Conservation (phyloP, 2,329 filamentous ascomycete species). For the Amauroascus niger region DNA sequence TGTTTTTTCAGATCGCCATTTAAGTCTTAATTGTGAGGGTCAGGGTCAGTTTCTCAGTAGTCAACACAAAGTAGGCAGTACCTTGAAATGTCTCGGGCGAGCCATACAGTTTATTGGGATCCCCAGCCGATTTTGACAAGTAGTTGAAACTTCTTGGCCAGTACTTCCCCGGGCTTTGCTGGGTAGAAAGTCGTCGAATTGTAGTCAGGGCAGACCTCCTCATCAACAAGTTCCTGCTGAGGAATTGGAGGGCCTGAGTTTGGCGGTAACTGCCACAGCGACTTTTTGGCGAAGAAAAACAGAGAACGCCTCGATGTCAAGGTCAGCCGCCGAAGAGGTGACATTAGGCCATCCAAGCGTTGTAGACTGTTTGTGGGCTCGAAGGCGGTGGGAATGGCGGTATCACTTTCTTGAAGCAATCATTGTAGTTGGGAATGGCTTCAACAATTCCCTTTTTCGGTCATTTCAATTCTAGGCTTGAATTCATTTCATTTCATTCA, state of each 20-base stretch:
- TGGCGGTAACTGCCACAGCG: slow-evolving; percentile 15
- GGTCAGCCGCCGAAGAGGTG: slow-evolving; percentile 8
- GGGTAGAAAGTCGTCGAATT: slow-evolving; percentile 11
- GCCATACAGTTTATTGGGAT: slow-evolving; percentile 35
- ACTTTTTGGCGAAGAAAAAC: slow-evolving; percentile 17
- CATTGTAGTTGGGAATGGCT: no score
- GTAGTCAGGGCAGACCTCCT: slow-evolving; percentile 13
- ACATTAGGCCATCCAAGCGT: slow-evolving; percentile 10
- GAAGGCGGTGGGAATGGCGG: slow-evolving; percentile 30
- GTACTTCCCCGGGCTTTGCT: slow-evolving; percentile 13
- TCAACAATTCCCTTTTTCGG: no score
- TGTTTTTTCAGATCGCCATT: slow-evolving; percentile 4
- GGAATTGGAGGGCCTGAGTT: slow-evolving; percentile 6
- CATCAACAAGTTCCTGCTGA: slow-evolving; percentile 12
- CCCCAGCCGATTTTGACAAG: slow-evolving; percentile 28
- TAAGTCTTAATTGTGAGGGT: slow-evolving; percentile 1
- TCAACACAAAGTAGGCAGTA: background rate
- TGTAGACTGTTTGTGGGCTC: slow-evolving; percentile 39
- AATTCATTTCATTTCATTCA: no score
- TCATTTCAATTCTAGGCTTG: no score
- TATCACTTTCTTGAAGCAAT: slow-evolving; percentile 45
- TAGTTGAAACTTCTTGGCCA: slow-evolving; percentile 12
- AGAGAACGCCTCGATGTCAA: slow-evolving; percentile 15
- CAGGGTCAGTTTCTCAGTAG: background rate
- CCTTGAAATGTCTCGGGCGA: slow-evolving; percentile 28